Base-by-base conservation (phyloP, 208 protist species). In the Strigomonas culicis region DNA sequence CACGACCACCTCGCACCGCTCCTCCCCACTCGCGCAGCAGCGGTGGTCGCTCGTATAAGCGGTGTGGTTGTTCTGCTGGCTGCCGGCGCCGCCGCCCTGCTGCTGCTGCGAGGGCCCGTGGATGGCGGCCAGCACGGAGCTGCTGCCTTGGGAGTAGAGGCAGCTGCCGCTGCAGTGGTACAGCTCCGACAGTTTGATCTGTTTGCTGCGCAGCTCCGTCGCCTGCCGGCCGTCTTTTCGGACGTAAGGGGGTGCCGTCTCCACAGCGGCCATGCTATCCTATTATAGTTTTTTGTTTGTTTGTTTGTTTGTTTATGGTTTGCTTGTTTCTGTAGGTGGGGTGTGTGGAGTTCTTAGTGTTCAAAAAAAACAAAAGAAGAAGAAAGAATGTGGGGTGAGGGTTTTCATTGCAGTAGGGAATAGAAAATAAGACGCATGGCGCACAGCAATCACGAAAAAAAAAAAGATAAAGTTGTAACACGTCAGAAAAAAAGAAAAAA, bases 121-220 rank as follows among this genome's bases (percentile, higher is more conserved):
- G 11, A 97, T 28, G 22, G 80, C 59, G 49, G 76, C 86, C 34
- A 75, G 46, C 4, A 94, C 84, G 28, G 82, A 64, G 2, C 83
- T 92, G 49, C 68, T 59, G 1, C 89, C 92, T 53, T 97, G 88
- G 15, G 80, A 63, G 62, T 92, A 97, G 70, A 74, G 84, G 46
- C 75, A 64, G 53, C 84, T 90, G 34, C 86, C 92, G 60, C 94
- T 86, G 59, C 87, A 90, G 15, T 86, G 78, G 1, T 30, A 73
- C 22, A 88, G 72, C 61, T 84, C 78, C 8, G 80, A 86, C 11
- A 83, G 56, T 4, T 59, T 49, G 71, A 92, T 66, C 51, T 92
- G 81, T 50, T 82, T 88, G 2, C 70, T 77, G 28, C 87, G 83
- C 32, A 96, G 75, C 73, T 93, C 84, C 6, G 76, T 67, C 31